phyloP scores from a whole-genome alignment of 257 asterid species.

The Ajuga chamaepitys region DNA sequence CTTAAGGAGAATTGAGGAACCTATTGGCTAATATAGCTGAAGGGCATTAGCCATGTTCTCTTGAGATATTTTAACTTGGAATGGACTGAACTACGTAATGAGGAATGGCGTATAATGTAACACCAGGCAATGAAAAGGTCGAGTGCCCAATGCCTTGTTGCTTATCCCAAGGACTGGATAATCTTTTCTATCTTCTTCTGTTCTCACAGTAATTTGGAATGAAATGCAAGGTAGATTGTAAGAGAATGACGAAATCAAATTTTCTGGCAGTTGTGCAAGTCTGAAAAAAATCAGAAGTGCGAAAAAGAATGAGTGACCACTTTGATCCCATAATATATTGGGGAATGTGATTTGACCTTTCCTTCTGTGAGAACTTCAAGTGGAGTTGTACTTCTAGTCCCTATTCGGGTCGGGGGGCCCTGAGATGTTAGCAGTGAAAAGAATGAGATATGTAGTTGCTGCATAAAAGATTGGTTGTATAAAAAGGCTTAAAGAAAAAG shows the following conservation, averaged over 20 bases:
- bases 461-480: not conserved
- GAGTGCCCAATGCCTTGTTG: not conserved
- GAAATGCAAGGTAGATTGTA: not conserved
- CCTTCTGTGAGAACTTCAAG: not conserved
- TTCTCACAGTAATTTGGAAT: not conserved
- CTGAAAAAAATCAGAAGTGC: not conserved
- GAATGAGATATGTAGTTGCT: not conserved
- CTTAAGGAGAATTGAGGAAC: no score
- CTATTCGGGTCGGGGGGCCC: not conserved
- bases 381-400: not conserved
- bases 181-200: not conserved
- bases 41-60: no score
- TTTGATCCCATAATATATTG: constrained; percentile 1
- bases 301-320: not conserved
- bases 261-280: not conserved
- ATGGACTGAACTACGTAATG: no score
- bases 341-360: not conserved
- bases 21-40: no score
- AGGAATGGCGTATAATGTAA: not conserved
- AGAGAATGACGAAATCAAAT: not conserved
- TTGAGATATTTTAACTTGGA: no score
- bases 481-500: not conserved
- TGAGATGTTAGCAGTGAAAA: not conserved
- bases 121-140: not conserved
- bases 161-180: not conserved